Evolutionary conservation across 305 asterid genomes (phyloP).

Genomic region (Fraxinus paxiana): DNA sequence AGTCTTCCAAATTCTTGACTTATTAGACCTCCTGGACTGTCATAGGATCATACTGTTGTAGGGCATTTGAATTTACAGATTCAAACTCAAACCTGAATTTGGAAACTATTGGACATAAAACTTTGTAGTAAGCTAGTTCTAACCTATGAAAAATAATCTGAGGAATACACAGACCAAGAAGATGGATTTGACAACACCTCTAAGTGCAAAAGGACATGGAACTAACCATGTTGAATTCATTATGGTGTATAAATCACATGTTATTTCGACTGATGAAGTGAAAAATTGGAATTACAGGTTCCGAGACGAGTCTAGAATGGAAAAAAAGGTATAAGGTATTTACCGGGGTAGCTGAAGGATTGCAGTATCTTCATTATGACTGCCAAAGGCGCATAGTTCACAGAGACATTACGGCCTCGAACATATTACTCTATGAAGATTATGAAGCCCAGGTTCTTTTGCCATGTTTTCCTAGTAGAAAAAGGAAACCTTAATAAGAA

Average conservation of each 20-base stretch:
- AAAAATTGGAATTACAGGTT: conserved; percentile 42
- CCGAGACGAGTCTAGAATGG: conserved; percentile 59
- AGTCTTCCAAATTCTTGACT: neutral
- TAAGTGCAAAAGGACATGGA: neutral
- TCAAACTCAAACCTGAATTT: neutral
- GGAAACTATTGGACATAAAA: neutral
- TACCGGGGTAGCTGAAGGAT: conserved; percentile 79
- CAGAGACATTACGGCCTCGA: conserved; percentile 94
- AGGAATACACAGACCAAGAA: neutral
- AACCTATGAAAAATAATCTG: neutral
- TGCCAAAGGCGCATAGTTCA: conserved; percentile 88
- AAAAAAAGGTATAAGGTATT: conserved; percentile 60
- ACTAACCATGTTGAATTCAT: neutral
- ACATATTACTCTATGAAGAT: conserved; percentile 74
- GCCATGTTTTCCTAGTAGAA: neutral
- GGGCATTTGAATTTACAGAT: neutral
- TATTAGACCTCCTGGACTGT: neutral
- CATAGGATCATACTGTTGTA: neutral
- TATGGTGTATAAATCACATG: neutral
- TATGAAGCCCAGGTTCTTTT: conserved; percentile 73
- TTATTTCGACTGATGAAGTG: conserved; percentile 27
- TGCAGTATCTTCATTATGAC: conserved; percentile 72
- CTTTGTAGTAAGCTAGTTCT: neutral
- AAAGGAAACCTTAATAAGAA: neutral
- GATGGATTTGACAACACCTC: neutral